A percentile compares a stretch with the other conserved stretches of the same genome.
These are phyloP conservation scores for Bipolaris oryzae DNA, from an alignment of 2,329 filamentous ascomycete species.

Conservation along the genomic window DNA sequence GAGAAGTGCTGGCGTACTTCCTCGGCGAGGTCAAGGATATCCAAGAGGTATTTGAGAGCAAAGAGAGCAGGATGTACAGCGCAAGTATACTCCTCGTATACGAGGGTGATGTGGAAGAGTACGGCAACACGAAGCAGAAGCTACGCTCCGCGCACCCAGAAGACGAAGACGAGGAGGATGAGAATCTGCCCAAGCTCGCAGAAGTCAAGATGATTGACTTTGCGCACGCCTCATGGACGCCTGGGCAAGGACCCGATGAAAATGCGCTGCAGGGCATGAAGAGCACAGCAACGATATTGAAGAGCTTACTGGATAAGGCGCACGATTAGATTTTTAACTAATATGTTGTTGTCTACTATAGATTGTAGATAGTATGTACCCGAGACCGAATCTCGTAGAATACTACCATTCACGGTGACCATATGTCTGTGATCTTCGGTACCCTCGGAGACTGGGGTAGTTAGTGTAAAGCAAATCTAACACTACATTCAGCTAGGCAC, in stretches of 20 bases:
- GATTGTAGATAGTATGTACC: neutral
- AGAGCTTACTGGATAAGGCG: constrained; percentile 58
- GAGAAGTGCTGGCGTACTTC: constrained; percentile 55
- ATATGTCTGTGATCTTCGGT: neutral
- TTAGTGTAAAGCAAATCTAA: neutral
- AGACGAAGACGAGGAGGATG: constrained; percentile 55
- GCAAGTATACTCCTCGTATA: constrained; percentile 70
- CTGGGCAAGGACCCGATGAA: constrained; percentile 82
- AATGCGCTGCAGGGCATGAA: constrained; percentile 78
- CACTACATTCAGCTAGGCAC: neutral
- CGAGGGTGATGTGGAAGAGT: constrained; percentile 65
- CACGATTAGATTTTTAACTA: constrained; percentile 18
- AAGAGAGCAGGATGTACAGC: constrained; percentile 72
- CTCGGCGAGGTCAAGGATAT: constrained; percentile 60
- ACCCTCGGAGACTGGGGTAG: neutral
- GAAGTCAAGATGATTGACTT: constrained; percentile 93
- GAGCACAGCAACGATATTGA: constrained; percentile 73
- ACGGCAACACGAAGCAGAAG: constrained; percentile 53
- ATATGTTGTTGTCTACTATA: neutral
- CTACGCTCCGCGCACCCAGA: constrained; percentile 30
- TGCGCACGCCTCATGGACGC: constrained; percentile 85
- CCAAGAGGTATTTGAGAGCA: constrained; percentile 62
- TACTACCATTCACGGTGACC: neutral
- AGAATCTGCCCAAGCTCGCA: constrained; percentile 67
- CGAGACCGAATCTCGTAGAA: neutral